Base-by-base conservation (phyloP, 345 rosid genomes). In the Raphanus sativus region DNA sequence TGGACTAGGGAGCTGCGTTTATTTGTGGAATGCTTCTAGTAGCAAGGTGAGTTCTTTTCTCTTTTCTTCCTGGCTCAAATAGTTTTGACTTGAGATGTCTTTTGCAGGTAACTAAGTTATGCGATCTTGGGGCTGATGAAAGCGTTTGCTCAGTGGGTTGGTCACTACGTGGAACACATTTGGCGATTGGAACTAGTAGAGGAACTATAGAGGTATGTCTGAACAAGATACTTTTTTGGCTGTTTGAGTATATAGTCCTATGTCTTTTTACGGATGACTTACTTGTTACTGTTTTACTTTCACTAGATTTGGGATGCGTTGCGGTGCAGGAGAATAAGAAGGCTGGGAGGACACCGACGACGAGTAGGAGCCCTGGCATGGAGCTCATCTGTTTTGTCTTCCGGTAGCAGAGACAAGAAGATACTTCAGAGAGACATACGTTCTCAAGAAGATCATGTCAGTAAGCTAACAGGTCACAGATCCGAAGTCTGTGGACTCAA, bases 401-500 rank as follows among this genome's bases (percentile, higher is more conserved):
- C 99, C 45, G 99, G 99, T 77, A 91, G 99, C 77, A 87, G 98
- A 75, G 99, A 96, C 80, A 96, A 96, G 87, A 89, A 83, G 71
- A 90, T 96, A 84, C 91, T 90, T 79, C 99, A 89, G 59, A 84
- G 98, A 75, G 99, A 96, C 73, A 88, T 91, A 69, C 85, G 95
- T 32, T 71, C 88, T 63, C 89, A 82, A 52, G 95, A 93, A 75
- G 98, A 93, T 78, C 90, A 85, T 82, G 84, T 88, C 71, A 87
- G 95, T 84, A 96, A 89, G 79, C 95, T 93, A 48, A 86, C 89
- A 60, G 98, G 98, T 68, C 99, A 96, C 87, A 96, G 88, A 80
- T 93, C 99, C 73, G 98, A 96, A 97, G 90, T 96, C 70, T 96
- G 99, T 84, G 98, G 99, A 63, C 84, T 96, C 75, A 96, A 90